phyloP scores from a whole-genome alignment of 1,284 basidiomycete species.

The Chalciporus sp. region DNA sequence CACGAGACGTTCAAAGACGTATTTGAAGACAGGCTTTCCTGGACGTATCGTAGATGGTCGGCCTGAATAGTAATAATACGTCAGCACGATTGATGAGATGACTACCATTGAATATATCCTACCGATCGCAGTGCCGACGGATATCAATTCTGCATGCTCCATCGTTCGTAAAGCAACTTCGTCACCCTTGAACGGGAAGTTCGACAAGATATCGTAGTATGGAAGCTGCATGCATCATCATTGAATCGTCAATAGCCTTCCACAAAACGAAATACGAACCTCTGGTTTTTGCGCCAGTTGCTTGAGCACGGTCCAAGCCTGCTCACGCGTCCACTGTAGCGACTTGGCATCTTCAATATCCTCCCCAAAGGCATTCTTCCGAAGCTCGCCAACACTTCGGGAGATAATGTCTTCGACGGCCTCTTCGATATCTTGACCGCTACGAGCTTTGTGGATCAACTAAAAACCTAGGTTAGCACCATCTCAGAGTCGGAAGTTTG shows the following conservation, averaged over 20 bases:
- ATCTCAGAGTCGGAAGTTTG: not conserved
- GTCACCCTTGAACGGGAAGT: slow-evolving; percentile 92
- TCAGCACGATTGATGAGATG: not conserved
- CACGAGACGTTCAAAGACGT: slow-evolving; percentile 83
- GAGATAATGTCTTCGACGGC: slow-evolving; percentile 89
- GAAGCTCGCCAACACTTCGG: slow-evolving; percentile 79
- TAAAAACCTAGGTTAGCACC: slow-evolving; percentile 33
- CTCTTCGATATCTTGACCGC: slow-evolving; percentile 71
- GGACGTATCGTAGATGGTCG: slow-evolving; percentile 85
- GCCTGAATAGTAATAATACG: slow-evolving; percentile 44
- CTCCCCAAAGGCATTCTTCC: slow-evolving; percentile 93
- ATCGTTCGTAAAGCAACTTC: slow-evolving; percentile 81
- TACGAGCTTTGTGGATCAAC: slow-evolving; percentile 85
- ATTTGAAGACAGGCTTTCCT: slow-evolving; percentile 88
- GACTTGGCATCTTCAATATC: slow-evolving; percentile 84
- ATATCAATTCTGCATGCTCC: slow-evolving; percentile 90
- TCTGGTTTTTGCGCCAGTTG: slow-evolving; percentile 72
- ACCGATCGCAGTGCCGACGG: slow-evolving; percentile 79
- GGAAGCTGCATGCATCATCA: slow-evolving; percentile 51
- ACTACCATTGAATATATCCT: slow-evolving; percentile 13
- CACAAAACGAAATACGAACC: slow-evolving; percentile 41
- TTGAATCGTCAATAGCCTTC: not conserved
- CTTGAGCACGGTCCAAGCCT: slow-evolving; percentile 87
- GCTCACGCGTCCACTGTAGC: slow-evolving; percentile 83
- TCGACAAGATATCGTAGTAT: slow-evolving; percentile 82